Evolutionary conservation across 2,329 filamentous ascomycete species (phyloP).

Genomic region (Hypomyces perniciosus): DNA sequence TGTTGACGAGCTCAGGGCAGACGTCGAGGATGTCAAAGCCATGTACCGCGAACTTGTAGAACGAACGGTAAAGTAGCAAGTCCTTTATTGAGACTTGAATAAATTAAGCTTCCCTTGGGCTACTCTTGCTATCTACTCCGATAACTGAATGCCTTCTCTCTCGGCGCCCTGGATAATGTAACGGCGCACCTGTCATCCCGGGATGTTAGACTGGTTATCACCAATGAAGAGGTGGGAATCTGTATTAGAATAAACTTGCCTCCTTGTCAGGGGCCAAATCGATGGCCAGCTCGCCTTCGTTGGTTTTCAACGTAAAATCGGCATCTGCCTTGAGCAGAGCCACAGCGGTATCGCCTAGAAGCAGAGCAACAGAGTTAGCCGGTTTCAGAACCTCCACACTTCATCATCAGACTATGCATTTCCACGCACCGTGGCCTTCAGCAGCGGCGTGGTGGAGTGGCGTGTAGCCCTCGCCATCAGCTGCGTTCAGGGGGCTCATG

Average conservation of each 20-base stretch:
- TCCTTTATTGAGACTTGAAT: conserved; percentile 18
- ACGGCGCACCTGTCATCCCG: conserved; percentile 53
- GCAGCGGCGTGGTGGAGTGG: conserved; percentile 83
- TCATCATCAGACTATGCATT: too few species aligned
- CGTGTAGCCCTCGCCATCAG: conserved; percentile 77
- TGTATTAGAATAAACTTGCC: conserved; percentile 41
- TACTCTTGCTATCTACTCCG: conserved; percentile 5
- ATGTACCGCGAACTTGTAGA: conserved; percentile 94
- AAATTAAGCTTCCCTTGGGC: conserved; percentile 2
- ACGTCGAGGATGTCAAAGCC: conserved; percentile 88
- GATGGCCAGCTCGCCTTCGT: conserved; percentile 64
- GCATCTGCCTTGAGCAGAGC: conserved; percentile 78
- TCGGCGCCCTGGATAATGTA: conserved; percentile 77
- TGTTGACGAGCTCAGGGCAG: conserved; percentile 82
- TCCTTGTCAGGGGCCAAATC: conserved; percentile 82
- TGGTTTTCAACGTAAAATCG: conserved; percentile 70
- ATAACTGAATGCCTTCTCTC: conserved; percentile 70
- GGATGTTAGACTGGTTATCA: not conserved
- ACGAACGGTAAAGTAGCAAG: conserved; percentile 61
- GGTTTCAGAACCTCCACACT: too few species aligned
- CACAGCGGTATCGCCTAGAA: conserved; percentile 67
- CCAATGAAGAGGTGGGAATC: not conserved
- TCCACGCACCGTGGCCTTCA: conserved; percentile 58
- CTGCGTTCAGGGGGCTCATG: conserved; percentile 74
- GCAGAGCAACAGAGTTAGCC: too few species aligned